Conservation (phyloP, 2,329 filamentous ascomycete species). For the Curvularia sp. region DNA sequence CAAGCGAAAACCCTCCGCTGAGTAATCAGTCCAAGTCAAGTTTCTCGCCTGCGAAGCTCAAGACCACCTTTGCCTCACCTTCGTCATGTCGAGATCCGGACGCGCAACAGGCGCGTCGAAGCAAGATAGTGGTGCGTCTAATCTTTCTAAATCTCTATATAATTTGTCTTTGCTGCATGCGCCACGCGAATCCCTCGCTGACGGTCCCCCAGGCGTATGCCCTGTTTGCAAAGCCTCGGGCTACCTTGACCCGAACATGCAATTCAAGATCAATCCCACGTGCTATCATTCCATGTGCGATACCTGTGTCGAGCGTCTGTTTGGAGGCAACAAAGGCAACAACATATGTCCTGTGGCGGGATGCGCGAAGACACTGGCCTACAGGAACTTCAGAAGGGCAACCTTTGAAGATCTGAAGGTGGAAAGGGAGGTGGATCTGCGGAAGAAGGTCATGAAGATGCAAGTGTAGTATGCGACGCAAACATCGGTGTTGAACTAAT, state of each 20-base stretch:
- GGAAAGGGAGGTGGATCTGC: conserved; percentile 92
- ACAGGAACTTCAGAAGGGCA: conserved; percentile 81
- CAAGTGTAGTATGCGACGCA: conserved; percentile 39
- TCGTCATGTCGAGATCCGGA: conserved; percentile 47
- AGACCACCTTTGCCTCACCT: conserved; percentile 15
- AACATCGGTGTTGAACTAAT: conserved; percentile 12
- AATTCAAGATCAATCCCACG: conserved; percentile 95
- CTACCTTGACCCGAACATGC: conserved; percentile 93
- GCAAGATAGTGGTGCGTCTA: conserved; percentile 51
- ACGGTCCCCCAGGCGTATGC: conserved; percentile 72
- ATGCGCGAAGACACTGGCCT: conserved; percentile 85
- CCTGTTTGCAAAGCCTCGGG: conserved; percentile 96
- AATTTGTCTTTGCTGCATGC: conserved; percentile 40
- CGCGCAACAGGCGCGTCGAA: conserved; percentile 42
- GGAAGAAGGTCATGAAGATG: conserved; percentile 73
- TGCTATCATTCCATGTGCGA: conserved; percentile 99
- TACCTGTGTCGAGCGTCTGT: conserved; percentile 93
- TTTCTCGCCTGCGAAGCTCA: conserved; percentile 2
- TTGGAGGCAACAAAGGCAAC: conserved; percentile 76
- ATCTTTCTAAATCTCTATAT: conserved; percentile 41
- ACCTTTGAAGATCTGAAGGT: conserved; percentile 89
- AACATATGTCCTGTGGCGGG: conserved; percentile 90
- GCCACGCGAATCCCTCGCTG: conserved; percentile 28
- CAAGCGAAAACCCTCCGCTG: conserved; percentile 16
- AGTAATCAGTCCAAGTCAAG: conserved; percentile 22